Conservation (phyloP, 2,329 filamentous ascomycete genomes). For the Lojkania enalia region DNA sequence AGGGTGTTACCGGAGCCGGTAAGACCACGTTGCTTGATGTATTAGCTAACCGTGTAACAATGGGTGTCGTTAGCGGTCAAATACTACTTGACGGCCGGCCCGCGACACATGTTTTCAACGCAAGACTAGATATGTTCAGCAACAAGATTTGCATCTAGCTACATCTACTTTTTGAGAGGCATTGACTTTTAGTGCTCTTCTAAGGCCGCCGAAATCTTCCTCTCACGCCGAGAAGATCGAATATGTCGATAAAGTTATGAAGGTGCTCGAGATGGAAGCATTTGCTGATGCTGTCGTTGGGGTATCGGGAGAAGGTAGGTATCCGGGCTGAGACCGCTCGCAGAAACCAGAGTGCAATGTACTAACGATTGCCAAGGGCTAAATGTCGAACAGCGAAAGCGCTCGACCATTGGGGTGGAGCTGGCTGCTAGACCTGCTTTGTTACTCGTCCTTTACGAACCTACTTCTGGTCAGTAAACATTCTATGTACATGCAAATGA, state of each 20-base stretch:
- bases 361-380: too few relatives aligned
- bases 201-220: conserved; percentile 27
- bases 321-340: too few relatives aligned
- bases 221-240: conserved; percentile 27
- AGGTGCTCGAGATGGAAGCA: conserved; percentile 31
- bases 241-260: conserved; percentile 33
- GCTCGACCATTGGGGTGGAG: conserved; percentile 63
- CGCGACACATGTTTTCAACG: conserved; percentile 33
- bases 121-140: conserved; percentile 39
- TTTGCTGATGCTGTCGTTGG: conserved; percentile 32
- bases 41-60: conserved; percentile 32
- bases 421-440: conserved; percentile 66
- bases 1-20: conserved; percentile 28
- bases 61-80: conserved; percentile 32
- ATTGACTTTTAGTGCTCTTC: conserved; percentile 34
- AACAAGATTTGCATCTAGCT: conserved; percentile 35
- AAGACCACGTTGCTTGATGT: conserved; percentile 42
- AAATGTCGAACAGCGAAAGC: conserved; percentile 61
- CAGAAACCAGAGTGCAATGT: too few relatives aligned
- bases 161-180: conserved; percentile 34
- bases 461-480: conserved; percentile 72
- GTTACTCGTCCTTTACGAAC: conserved; percentile 74
- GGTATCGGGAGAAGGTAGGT: conserved; percentile 25
- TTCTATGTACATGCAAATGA: too few relatives aligned
- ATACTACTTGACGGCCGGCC: conserved; percentile 35